Evolutionary conservation across 2,329 filamentous ascomycete species (phyloP), one percentile per base, ranked within the genome.

Genomic region (Monosporascus ibericus): DNA sequence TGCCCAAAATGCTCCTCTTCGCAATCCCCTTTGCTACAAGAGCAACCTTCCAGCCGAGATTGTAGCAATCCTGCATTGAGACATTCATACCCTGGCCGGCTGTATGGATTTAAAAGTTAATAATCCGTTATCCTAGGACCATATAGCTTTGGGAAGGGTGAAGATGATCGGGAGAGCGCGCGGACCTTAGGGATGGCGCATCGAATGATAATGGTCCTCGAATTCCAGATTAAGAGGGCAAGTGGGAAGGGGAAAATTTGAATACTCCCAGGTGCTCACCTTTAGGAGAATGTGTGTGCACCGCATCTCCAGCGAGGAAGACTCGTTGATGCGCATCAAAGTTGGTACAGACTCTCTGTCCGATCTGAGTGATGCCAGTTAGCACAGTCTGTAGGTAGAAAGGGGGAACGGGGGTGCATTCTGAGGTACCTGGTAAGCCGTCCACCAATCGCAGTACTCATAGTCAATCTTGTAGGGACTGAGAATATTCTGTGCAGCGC

Each of bases 221-320:
- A 14, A 34, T 11, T 14, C 14, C 11, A 14, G 11, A 14, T 34
- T 34, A 5, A 34, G 30, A 14, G 30, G 11, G 30, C 14, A 34
- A 14, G 30, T 11, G 30, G 30, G 4, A 5, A 14, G 30, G 30
- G 4, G 11, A 5, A 3, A 30, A 14, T 2, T 34, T 14, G 9
- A 14, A 34, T 34, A 5, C 9, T 34, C 11, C 11, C 20, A 17
- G 14, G 3, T 7, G 20, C 42, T 25, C 20, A 46, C 42, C 42
- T 67, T 88, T 88, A 4, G 86, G 86, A 2, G 82, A 86, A 63
- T 89, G 86, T 0, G 85, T 88, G 59, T 89, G 86, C 55, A 83
- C 85, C 36, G 85, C 85, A 63, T 89, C 86, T 17, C 85, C 85
- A 14, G 83, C 82, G 38, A 46, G 42, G 5, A 46, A 46, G 14